Base-by-base conservation (phyloP, 805 yeast genomes). In the Wickerhamomyces hampshirensis region DNA sequence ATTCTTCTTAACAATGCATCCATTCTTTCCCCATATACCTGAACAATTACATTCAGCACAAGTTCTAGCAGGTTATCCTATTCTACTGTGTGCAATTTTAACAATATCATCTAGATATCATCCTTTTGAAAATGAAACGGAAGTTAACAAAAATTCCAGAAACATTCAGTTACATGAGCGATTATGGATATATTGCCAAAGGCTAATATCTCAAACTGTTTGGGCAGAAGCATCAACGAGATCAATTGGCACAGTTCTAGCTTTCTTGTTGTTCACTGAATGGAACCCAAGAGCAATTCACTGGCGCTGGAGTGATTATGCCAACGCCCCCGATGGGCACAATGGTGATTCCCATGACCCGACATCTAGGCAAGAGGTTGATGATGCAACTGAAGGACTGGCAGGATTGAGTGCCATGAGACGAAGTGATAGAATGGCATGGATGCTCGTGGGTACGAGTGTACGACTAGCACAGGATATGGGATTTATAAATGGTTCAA, bases 251-350 rank as follows among this genome's bases (percentile, higher is more conserved):
- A 86, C 96, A 0, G 80, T 88, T 5, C 69, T 84, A 42, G 89
- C 96, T 1, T 85, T 89, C 53, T 60, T 89, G 33, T 64, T 89
- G 13, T 81, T 86, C 48, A 84, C 96, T 0, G 97, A 91, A 58
- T 89, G 98, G 98, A 87, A 88, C 49, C 96, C 96, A 4, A 66
- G 96, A 36, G 95, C 96, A 4, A 87, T 88, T 42, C 96, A 88
- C 58, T 82, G 88, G 81, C 64, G 87, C 46, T 77, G 91, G 84
- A 62, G 78, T 1, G 95, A 89, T 59, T 84, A 86, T 60, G 95
- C 91, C 48, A 59, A 63, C 33, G 23, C 26, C 16, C 38, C 39
- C 3, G 35, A 38, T 27, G 39, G 43, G 11, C 28, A 26, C n/a
- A 27, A 30, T 4, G 24, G n/a, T 1, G 39, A 26, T 12, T 7